These are phyloP conservation scores for Gryganskiella cystojenkinii DNA, from an alignment of 192 early-diverging fungal species.

Conservation along the genomic window DNA sequence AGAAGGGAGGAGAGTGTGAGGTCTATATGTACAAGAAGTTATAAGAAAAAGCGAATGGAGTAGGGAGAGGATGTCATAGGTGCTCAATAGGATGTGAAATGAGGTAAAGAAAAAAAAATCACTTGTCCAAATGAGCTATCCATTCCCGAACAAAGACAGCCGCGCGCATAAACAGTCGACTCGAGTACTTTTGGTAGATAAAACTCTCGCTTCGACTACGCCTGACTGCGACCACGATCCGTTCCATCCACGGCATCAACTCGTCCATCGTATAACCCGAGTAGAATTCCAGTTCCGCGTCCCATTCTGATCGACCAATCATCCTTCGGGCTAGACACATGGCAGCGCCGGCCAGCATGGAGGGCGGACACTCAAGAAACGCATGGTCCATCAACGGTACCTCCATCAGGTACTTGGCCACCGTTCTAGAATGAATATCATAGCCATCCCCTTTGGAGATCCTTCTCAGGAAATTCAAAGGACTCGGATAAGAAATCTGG, in stretches of 20 bases:
- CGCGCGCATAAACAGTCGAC: constrained; percentile 83
- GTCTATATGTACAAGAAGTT: not conserved
- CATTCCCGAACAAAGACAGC: constrained; percentile 86
- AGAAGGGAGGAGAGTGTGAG: not conserved
- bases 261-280: constrained; percentile 83
- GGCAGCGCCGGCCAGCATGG: constrained; percentile 80
- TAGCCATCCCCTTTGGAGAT: constrained; percentile 90
- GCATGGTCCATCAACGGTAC: constrained; percentile 88
- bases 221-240: constrained; percentile 70
- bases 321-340: constrained; percentile 86
- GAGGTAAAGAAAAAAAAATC: not conserved
- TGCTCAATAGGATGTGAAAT: too few relatives aligned
- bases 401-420: constrained; percentile 98
- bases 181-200: constrained; percentile 88
- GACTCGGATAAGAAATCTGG: constrained; percentile 87
- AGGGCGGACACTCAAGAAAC: constrained; percentile 77
- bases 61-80: not conserved
- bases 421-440: constrained; percentile 88
- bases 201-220: constrained; percentile 65
- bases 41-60: not conserved
- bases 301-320: constrained; percentile 78
- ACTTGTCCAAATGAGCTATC: constrained; percentile 60
- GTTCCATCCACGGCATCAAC: constrained; percentile 67
- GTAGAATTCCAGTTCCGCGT: constrained; percentile 77
- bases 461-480: constrained; percentile 93